Evolutionary conservation across 768 basidiomycete species (phyloP), one percentile per base, ranked within the genome.

Genomic region (Piloderma croceum): DNA sequence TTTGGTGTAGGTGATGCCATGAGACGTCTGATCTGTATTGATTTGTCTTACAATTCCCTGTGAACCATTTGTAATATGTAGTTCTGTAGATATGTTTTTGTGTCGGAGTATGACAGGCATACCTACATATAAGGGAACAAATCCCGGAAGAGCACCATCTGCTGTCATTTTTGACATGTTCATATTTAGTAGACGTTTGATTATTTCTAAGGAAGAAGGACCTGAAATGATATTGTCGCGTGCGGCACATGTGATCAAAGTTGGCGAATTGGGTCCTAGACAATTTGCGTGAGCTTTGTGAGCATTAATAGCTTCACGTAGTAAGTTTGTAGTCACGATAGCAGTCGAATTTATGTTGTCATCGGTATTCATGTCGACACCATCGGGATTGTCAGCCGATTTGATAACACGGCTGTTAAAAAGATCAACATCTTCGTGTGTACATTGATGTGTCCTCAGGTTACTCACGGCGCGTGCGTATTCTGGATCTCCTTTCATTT

Each of bases 21-120:
- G n/a, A n/a, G n/a, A n/a, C n/a, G n/a, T n/a, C n/a, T n/a, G n/a
- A n/a, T n/a, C 9, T 3, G 54, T 56, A 12, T 48, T 22, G 13
- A 52, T 37, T 3, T 47, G 42, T 3, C 27, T 12, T 2, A 63
- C 31, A 21, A 42, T 34, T 1, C 62, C 63, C 42, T 58, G 53
- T 4, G 53, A 44, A 1, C 63, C 57, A 52, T 64, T 63, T 0
- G 54, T 52, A 15, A 65, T 44, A 0, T 50, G 50, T 3, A 64
- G 37, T 3, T 63, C 61, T 2, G 56, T 61, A 2, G 54, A 60
- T 3, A 64, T 9, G 29, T 64, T 64, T 7, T 24, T 22, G 0
- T 7, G 12, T 1, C 45, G 23, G 3, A 65, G 31, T 17, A 63
- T 56, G 1, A 65, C 57, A 0, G 57, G 60, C 60, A 63, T 63